Evolutionary conservation across 169 alveolate genomes (phyloP).

Genomic region (Plasmodium yoelii): DNA sequence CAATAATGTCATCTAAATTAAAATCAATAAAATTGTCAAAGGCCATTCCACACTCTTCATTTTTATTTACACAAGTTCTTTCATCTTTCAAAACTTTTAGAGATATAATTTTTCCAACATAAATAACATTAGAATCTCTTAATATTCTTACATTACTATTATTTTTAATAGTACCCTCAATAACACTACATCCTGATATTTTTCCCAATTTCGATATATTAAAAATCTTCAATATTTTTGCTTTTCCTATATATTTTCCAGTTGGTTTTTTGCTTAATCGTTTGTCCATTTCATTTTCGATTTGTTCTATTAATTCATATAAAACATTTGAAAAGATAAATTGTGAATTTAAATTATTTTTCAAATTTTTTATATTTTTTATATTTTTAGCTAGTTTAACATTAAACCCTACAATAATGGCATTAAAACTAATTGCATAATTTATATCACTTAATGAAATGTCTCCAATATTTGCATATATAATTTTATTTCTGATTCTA

Average conservation of each 20-base stretch:
- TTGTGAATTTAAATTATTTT: background rate
- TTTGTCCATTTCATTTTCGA: conserved; percentile 30
- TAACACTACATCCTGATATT: conserved; percentile 64
- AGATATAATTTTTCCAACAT: conserved; percentile 42
- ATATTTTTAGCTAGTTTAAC: conserved; percentile 35
- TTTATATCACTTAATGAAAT: conserved; percentile 50
- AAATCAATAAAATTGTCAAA: conserved; percentile 45
- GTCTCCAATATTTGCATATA: conserved; percentile 60
- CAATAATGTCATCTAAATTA: conserved; percentile 33
- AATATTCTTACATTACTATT: conserved; percentile 50
- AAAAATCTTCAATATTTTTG: conserved; percentile 52
- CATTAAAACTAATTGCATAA: conserved; percentile 60
- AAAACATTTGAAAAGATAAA: conserved; percentile 49
- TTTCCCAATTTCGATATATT: conserved; percentile 51
- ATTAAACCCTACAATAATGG: conserved; percentile 44
- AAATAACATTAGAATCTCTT: conserved; percentile 24
- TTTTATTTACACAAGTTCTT: conserved; percentile 30
- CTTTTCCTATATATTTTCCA: conserved; percentile 32
- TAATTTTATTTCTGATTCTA: conserved; percentile 42
- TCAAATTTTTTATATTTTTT: background rate
- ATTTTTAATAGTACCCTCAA: conserved; percentile 37
- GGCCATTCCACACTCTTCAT: conserved; percentile 70
- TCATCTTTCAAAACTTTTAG: conserved; percentile 60
- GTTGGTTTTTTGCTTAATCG: conserved; percentile 51
- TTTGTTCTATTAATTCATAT: conserved; percentile 29